These are phyloP conservation scores for Taxillus chinensis DNA, from an alignment of 164 flowering plant genomes.

Conservation along the genomic window DNA sequence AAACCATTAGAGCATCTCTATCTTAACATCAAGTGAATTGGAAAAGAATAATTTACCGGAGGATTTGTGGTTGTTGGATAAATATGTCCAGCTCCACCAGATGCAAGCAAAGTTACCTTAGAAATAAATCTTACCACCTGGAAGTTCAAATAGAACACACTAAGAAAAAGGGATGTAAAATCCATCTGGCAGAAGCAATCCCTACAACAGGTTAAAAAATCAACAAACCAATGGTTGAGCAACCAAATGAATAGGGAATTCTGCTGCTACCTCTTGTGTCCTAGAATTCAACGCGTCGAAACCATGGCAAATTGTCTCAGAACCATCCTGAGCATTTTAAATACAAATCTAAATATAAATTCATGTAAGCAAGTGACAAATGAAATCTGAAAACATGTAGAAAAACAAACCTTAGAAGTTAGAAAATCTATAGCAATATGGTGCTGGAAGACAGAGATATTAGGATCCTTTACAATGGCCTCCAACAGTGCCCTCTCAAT, in stretches of 20 bases:
- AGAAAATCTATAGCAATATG: constrained; percentile 93
- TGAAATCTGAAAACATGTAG: neutral
- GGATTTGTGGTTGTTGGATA: constrained; percentile 98
- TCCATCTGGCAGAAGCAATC: neutral
- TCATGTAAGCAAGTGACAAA: neutral
- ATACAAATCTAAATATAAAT: neutral
- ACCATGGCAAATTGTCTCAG: constrained; percentile 78
- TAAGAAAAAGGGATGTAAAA: neutral
- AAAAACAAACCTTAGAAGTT: constrained; percentile 62
- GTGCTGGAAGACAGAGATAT: constrained; percentile 67
- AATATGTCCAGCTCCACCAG: constrained; percentile 97
- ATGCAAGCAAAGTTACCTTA: constrained; percentile 86
- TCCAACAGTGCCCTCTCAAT: constrained; percentile 84
- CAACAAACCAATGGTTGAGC: neutral
- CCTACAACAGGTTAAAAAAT: neutral
- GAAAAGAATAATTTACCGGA: constrained; percentile 31
- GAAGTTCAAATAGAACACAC: neutral
- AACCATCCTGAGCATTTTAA: constrained; percentile 45
- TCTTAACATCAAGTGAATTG: too few species aligned
- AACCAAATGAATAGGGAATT: neutral
- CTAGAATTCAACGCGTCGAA: constrained; percentile 80
- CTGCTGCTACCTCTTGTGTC: constrained; percentile 59
- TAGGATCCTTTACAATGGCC: constrained; percentile 71
- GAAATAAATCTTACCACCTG: constrained; percentile 85
- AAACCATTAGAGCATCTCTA: too few species aligned